phyloP scores from a whole-genome alignment of 345 rosid species.

The Linum tenue region DNA sequence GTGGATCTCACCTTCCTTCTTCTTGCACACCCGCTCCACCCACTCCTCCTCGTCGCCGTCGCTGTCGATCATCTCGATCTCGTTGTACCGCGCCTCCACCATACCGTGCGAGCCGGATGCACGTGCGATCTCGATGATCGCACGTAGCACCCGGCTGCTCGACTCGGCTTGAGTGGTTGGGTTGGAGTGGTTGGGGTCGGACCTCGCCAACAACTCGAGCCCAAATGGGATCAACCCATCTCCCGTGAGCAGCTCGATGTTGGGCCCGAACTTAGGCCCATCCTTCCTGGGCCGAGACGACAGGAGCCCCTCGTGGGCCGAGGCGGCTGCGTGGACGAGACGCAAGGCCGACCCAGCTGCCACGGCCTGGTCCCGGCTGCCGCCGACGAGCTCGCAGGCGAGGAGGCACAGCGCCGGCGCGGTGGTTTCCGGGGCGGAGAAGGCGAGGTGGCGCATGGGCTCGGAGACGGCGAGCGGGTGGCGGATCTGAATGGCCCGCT shows the following conservation, averaged over 20 bases:
- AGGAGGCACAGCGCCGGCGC: constrained; percentile 50
- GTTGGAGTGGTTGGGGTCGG: constrained; percentile 9
- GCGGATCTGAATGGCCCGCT: constrained; percentile 20
- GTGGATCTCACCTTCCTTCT: constrained; percentile 38
- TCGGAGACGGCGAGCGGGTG: constrained; percentile 32
- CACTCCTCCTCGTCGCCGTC: background rate
- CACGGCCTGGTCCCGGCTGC: constrained; percentile 37
- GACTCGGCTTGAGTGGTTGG: constrained; percentile 10
- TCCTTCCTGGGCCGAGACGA: constrained; percentile 2
- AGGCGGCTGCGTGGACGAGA: constrained; percentile 33
- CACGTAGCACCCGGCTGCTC: constrained; percentile 25
- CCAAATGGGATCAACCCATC: constrained; percentile 44
- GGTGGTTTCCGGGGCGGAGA: constrained; percentile 27
- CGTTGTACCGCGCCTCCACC: constrained; percentile 29
- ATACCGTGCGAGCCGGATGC: constrained; percentile 40
- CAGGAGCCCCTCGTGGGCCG: constrained; percentile 28
- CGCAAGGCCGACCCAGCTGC: constrained; percentile 50
- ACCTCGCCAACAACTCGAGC: constrained; percentile 33
- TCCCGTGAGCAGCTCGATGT: constrained; percentile 33
- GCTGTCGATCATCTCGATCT: background rate
- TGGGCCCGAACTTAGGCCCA: constrained; percentile 25
- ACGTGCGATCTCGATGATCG: constrained; percentile 39
- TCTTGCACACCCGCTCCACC: constrained; percentile 18
- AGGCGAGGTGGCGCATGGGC: constrained; percentile 39
- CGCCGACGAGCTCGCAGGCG: constrained; percentile 53